Percentiles rank a stretch among this genome's conserved stretches.
Evolutionary conservation across 148 eudicot species (phyloP).

Genomic region (Rhododendron mucronatum): DNA sequence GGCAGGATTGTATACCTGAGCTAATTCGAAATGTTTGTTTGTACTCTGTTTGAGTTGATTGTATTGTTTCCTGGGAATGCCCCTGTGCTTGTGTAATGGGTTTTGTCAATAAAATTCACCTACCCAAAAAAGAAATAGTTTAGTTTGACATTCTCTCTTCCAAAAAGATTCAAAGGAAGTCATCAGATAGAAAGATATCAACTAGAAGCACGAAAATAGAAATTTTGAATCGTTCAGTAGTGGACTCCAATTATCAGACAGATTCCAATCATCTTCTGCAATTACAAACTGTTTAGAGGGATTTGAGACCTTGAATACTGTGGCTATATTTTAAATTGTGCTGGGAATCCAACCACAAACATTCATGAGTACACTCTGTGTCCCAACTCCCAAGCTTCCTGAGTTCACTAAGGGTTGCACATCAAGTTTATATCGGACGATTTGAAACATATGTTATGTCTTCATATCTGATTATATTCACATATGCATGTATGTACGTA

Average conservation of each 20-base stretch:
- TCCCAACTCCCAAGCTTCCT: background rate
- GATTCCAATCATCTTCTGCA: background rate
- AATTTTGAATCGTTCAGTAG: background rate
- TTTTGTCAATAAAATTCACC: too few relatives aligned
- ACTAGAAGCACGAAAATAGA: background rate
- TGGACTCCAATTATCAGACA: background rate
- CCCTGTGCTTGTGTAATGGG: too few relatives aligned
- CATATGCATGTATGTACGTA: background rate
- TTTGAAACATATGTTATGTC: background rate
- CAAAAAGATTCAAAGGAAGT: background rate
- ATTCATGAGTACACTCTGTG: background rate
- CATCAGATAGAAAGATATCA: background rate
- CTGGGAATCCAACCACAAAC: background rate
- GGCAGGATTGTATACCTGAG: too few relatives aligned
- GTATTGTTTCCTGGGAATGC: too few relatives aligned
- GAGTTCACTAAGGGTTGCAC: background rate
- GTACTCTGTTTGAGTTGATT: too few relatives aligned
- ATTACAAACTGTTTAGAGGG: background rate
- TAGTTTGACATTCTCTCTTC: background rate
- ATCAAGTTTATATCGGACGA: background rate
- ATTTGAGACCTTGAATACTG: background rate
- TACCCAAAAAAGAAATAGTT: background rate
- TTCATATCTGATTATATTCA: background rate
- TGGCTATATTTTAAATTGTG: background rate
- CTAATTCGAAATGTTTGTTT: too few relatives aligned